Evolutionary conservation across 129 eudicot species (phyloP).

Genomic region (Gnaphalium uliginosum): DNA sequence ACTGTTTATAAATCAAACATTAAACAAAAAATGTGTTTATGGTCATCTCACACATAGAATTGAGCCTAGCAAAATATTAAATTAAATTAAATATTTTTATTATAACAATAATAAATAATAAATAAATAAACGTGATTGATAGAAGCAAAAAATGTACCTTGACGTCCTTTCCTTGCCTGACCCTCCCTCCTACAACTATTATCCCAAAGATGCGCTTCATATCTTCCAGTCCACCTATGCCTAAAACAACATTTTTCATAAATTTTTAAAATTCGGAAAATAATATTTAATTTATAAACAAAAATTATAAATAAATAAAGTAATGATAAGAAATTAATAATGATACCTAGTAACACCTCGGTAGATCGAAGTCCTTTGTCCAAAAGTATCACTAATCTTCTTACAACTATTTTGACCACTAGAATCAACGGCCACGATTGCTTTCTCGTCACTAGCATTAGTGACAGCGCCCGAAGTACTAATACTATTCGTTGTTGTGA

Average conservation of each 20-base stretch:
- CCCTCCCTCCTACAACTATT: constrained; percentile 98
- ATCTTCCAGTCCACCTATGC: constrained; percentile 97
- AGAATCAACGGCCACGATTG: constrained; percentile 49
- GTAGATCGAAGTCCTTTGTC: constrained; percentile 90
- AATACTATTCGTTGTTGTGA: background rate
- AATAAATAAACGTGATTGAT: background rate
- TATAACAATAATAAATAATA: too few species aligned
- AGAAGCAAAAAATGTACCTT: constrained; percentile 51
- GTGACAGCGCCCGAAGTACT: constrained; percentile 9
- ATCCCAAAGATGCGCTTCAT: constrained; percentile 98
- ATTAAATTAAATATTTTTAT: too few species aligned
- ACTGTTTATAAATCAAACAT: too few species aligned
- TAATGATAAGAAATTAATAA: background rate
- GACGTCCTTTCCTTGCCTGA: constrained; percentile 97
- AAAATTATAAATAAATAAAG: background rate
- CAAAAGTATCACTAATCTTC: constrained; percentile 79
- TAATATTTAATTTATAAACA: background rate
- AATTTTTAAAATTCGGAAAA: too few species aligned
- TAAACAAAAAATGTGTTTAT: too few species aligned
- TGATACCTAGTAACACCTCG: constrained; percentile 83
- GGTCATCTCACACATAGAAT: too few species aligned
- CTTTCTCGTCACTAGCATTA: constrained; percentile 21
- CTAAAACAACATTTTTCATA: constrained; percentile 33
- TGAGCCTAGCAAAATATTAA: too few species aligned
- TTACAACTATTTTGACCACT: constrained; percentile 42